Percentiles rank a stretch among this genome's conserved stretches.
Conservation (phyloP, 176 grass and related monocot species). For the Chloris gayana region DNA sequence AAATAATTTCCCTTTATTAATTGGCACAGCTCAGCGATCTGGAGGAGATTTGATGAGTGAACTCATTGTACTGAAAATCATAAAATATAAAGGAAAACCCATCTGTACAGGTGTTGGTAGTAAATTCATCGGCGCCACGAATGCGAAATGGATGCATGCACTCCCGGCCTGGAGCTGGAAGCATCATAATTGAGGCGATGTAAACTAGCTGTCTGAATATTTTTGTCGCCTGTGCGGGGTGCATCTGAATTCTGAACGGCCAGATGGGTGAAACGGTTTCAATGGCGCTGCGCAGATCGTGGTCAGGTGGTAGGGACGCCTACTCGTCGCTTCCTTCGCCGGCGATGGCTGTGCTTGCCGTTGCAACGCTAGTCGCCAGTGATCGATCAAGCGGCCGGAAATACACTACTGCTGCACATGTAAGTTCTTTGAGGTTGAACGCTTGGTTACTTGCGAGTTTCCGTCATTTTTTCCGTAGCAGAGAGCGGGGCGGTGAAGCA, state of each 20-base stretch:
- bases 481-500: too few species aligned
- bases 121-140: conserved; percentile 19
- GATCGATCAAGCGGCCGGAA: background rate
- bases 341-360: background rate
- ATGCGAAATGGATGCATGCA: conserved; percentile 36
- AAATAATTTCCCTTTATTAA: background rate
- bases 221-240: background rate
- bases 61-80: background rate
- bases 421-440: background rate
- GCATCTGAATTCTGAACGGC: conserved; percentile 14
- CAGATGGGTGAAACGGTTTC: conserved; percentile 22
- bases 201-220: conserved; percentile 35
- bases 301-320: background rate
- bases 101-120: background rate
- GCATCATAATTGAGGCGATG: background rate
- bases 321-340: background rate
- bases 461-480: background rate
- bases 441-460: too few species aligned
- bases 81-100: conserved; percentile 8
- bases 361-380: background rate
- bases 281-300: conserved; percentile 11
- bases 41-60: conserved; percentile 26
- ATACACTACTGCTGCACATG: background rate
- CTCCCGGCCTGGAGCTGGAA: background rate
- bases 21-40: conserved; percentile 21